These are phyloP conservation scores for Rhizomucor miehei DNA, from an alignment of 371 early-diverging fungal genomes.

Conservation along the genomic window DNA sequence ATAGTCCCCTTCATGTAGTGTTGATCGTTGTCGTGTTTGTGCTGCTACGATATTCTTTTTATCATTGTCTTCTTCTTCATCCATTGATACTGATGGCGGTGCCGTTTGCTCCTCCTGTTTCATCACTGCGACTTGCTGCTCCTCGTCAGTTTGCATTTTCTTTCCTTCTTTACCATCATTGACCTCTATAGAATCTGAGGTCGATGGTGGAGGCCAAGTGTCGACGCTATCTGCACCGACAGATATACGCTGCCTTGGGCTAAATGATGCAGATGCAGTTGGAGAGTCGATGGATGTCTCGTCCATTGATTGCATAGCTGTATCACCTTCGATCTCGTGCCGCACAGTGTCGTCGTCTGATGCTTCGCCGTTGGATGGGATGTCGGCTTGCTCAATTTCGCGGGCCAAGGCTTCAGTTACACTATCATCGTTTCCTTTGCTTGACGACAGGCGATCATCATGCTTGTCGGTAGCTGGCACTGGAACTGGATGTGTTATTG, in stretches of 20 bases:
- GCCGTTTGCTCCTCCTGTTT: no score
- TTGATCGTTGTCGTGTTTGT: background rate
- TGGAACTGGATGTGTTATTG: no score
- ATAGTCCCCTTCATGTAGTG: background rate
- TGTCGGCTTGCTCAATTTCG: no score
- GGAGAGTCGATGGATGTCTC: conserved; percentile 11
- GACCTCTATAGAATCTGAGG: no score
- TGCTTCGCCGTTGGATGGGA: background rate
- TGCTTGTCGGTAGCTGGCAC: no score
- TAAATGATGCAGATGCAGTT: conserved; percentile 14
- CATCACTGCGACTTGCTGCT: background rate
- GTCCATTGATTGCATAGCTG: background rate
- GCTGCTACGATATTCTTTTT: background rate
- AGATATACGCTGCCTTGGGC: conserved; percentile 11
- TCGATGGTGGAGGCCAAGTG: conserved; percentile 15
- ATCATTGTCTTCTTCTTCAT: background rate
- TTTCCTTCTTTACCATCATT: background rate
- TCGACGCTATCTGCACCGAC: conserved; percentile 19
- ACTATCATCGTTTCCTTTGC: no score
- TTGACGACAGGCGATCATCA: no score
- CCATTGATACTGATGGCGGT: no score
- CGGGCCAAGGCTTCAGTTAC: no score
- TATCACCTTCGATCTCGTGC: background rate
- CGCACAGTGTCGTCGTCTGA: background rate
- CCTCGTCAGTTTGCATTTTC: background rate